These are phyloP conservation scores for Metarhizium album DNA, from an alignment of 2,329 filamentous ascomycete genomes.

Conservation along the genomic window DNA sequence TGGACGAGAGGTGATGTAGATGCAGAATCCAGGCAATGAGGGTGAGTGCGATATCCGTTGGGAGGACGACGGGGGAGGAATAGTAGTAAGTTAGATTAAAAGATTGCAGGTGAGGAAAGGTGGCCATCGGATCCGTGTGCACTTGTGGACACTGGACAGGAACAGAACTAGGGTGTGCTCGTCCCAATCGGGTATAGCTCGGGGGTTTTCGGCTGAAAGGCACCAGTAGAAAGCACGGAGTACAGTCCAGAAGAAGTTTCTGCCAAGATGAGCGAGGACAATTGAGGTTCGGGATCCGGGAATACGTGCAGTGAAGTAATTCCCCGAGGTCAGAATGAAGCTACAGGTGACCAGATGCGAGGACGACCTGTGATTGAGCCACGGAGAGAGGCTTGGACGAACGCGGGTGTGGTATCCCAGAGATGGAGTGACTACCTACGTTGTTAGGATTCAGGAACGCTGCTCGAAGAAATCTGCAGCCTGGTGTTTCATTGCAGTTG, in stretches of 20 bases:
- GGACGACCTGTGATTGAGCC: not conserved
- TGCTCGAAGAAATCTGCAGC: no score
- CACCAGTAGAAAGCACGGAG: not conserved
- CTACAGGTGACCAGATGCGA: not conserved
- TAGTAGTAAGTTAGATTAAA: no score
- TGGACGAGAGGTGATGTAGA: conserved; percentile 8
- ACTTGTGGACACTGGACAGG: no score
- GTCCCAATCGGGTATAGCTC: conserved; percentile 13
- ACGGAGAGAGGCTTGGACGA: not conserved
- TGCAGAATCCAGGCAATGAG: conserved; percentile 10
- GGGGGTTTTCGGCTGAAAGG: conserved; percentile 9
- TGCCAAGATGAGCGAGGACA: no score
- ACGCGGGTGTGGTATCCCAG: not conserved
- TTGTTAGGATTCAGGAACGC: no score
- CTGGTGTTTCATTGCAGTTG: not conserved
- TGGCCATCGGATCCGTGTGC: not conserved
- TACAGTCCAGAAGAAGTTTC: no score
- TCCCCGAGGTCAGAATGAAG: not conserved
- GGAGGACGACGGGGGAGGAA: conserved; percentile 13
- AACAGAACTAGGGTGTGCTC: not conserved
- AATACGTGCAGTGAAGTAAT: no score
- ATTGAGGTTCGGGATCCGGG: no score
- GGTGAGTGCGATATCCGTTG: conserved; percentile 6
- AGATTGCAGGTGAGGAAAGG: conserved; percentile 12
- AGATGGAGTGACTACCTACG: no score